Evolutionary conservation across 2,329 filamentous ascomycete species (phyloP), one percentile per base, ranked within the genome.

Genomic region (Dothiorella sarmentorum): DNA sequence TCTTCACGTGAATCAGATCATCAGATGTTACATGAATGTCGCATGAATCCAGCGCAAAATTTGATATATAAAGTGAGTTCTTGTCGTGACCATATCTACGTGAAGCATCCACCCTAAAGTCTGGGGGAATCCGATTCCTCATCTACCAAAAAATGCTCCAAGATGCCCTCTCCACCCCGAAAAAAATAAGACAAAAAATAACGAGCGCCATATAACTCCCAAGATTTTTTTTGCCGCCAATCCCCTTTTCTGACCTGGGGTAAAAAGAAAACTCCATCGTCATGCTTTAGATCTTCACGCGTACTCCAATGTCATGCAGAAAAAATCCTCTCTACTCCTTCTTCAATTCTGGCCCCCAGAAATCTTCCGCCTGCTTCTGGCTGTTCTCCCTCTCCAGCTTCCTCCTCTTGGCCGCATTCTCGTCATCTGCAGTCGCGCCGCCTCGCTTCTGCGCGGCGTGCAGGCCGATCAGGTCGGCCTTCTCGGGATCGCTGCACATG

Each of bases 401-500:
- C 64, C 74, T 69, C 67, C 71, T 73, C 71, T 78, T 77, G 24
- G 72, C 75, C 59, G 75, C 73, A 20, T 63, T 68, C 62, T 75
- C 75, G 56, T 75, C 75, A 27, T 65, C 71, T 1, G 70, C 73
- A 0, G 71, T 71, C 6, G 57, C 49, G 15, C 58, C 58, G 3
- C 51, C 58, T 47, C 75, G 65, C 66, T 78, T 84, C 65, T 86
- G 81, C 18, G 84, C 83, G 62, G 82, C 81, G 66, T 89, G 86
- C 52, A 89, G 74, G 47, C 85, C 85, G 17, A 91, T 85, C 3
- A 92, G 73, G 70, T 92, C 87, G 42, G 82, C 84, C 58, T 89
- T 84, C 64, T 90, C 86, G 0, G 89, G 88, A 66, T 93, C 89
- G 59, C 86, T 80, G 65, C 89, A 92, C 65, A 81, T 83, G 61